These are phyloP conservation scores for Metschnikowia chrysomelidarum DNA, from an alignment of 805 yeast genomes.

Conservation along the genomic window DNA sequence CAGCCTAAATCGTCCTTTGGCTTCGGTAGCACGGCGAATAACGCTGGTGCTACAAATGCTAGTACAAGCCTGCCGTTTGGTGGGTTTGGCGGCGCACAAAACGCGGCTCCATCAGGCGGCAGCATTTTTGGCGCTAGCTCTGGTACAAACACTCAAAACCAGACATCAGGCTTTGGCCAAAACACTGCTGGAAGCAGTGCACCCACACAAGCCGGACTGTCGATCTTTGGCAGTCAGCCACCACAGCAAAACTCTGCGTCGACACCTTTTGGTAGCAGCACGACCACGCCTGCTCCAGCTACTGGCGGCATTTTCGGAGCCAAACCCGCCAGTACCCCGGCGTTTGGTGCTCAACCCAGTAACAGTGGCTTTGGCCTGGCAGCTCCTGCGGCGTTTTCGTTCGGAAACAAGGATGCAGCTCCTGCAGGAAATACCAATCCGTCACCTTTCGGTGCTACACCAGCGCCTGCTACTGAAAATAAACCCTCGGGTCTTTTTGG, in stretches of 20 bases:
- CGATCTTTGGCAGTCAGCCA: neutral
- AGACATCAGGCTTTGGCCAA: constrained; percentile 2
- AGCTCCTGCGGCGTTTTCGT: constrained; percentile 11
- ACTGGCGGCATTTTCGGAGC: constrained; percentile 8
- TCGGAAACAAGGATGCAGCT: constrained; percentile 10
- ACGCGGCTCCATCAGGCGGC: too few relatives aligned
- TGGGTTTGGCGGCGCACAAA: too few relatives aligned
- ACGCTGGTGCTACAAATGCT: too few relatives aligned
- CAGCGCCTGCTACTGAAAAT: constrained; percentile 1
- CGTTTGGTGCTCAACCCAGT: constrained; percentile 1
- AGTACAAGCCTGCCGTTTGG: too few relatives aligned
- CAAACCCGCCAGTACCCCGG: constrained; percentile 2
- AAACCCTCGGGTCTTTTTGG: constrained; percentile 9
- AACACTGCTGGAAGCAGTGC: neutral
- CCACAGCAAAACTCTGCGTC: neutral
- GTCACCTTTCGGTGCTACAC: constrained; percentile 5
- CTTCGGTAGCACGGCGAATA: neutral
- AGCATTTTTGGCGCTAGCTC: constrained; percentile 3
- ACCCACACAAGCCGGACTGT: neutral
- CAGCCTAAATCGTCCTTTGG: neutral
- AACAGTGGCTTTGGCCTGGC: too few relatives aligned
- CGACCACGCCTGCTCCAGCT: constrained; percentile 2
- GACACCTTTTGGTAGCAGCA: neutral
- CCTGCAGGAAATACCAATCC: constrained; percentile 2
- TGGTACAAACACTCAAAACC: neutral